phyloP scores from a whole-genome alignment of 1,284 basidiomycete genomes.

The Sparassis latifolia region DNA sequence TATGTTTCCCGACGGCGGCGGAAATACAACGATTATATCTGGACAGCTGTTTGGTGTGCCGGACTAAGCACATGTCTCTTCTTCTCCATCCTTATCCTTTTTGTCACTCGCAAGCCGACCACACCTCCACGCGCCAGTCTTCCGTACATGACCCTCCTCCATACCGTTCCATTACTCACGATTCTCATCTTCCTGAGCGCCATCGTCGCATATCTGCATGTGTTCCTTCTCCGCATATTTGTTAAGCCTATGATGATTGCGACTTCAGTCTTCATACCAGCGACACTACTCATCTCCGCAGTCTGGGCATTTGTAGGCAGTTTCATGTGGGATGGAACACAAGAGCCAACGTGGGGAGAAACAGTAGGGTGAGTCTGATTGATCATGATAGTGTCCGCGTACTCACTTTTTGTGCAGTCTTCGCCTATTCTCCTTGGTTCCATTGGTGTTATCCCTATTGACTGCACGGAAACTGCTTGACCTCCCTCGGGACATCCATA shows the following conservation, averaged over 20 bases:
- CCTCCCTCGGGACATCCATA: constrained; percentile 60
- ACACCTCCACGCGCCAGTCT: constrained; percentile 31
- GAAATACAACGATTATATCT: constrained; percentile 65
- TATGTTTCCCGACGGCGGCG: constrained; percentile 52
- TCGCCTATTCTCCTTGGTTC: constrained; percentile 73
- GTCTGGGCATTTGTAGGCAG: constrained; percentile 87
- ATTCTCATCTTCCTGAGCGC: constrained; percentile 74
- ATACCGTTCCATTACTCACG: constrained; percentile 79
- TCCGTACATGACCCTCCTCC: constrained; percentile 73
- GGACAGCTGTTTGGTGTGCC: constrained; percentile 63
- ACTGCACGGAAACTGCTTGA: constrained; percentile 69
- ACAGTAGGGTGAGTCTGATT: constrained; percentile 63
- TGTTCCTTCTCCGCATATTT: constrained; percentile 72
- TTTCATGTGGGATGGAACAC: constrained; percentile 75
- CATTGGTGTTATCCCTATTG: constrained; percentile 62
- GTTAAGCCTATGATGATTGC: constrained; percentile 78
- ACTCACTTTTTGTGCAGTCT: constrained; percentile 33
- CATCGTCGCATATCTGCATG: constrained; percentile 67
- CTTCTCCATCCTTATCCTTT: constrained; percentile 57
- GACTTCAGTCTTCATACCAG: constrained; percentile 77
- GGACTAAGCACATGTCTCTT: constrained; percentile 53
- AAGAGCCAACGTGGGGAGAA: constrained; percentile 72
- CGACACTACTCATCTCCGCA: constrained; percentile 74
- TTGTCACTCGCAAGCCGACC: constrained; percentile 38
- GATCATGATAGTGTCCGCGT: background rate